A percentile compares a stretch with the other conserved stretches of the same genome.
These are phyloP conservation scores for Gardenia jasminoides DNA, from an alignment of 257 asterid species.

Conservation along the genomic window DNA sequence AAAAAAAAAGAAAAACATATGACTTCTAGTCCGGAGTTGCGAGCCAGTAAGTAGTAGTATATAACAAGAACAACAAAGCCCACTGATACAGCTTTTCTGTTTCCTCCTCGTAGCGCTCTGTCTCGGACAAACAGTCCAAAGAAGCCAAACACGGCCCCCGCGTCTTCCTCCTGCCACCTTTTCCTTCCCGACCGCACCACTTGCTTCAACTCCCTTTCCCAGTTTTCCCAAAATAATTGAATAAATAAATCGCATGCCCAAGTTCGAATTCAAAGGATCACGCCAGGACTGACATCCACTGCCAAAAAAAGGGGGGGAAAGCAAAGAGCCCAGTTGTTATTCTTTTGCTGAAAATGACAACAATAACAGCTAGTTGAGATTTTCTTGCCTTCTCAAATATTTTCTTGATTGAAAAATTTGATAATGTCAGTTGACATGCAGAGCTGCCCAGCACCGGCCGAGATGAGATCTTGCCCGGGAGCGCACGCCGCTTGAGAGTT, in stretches of 20 bases:
- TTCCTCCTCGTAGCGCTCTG: too few species aligned
- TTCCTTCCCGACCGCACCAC: neutral
- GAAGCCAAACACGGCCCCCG: neutral
- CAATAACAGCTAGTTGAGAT: neutral
- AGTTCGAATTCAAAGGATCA: neutral
- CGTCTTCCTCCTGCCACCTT: conserved; percentile 20
- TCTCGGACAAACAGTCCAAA: too few species aligned
- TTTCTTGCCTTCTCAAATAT: too few species aligned
- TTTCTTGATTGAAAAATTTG: too few species aligned
- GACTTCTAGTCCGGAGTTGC: too few species aligned
- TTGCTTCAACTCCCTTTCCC: neutral
- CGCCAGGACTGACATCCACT: neutral
- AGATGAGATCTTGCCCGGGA: conserved; percentile 6
- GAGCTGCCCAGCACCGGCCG: neutral
- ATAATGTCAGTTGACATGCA: conserved; percentile 18
- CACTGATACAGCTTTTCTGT: too few species aligned
- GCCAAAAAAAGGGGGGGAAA: neutral
- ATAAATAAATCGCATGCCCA: neutral
- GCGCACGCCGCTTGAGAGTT: neutral
- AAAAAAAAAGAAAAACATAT: too few species aligned
- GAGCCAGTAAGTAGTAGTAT: too few species aligned
- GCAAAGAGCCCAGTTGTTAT: conserved; percentile 2
- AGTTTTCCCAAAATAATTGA: neutral
- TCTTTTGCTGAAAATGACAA: neutral
- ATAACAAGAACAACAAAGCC: too few species aligned